Evolutionary conservation across 2,329 filamentous ascomycete genomes (phyloP), one percentile per base, ranked within the genome.

Genomic region (Neonectria coccinea): DNA sequence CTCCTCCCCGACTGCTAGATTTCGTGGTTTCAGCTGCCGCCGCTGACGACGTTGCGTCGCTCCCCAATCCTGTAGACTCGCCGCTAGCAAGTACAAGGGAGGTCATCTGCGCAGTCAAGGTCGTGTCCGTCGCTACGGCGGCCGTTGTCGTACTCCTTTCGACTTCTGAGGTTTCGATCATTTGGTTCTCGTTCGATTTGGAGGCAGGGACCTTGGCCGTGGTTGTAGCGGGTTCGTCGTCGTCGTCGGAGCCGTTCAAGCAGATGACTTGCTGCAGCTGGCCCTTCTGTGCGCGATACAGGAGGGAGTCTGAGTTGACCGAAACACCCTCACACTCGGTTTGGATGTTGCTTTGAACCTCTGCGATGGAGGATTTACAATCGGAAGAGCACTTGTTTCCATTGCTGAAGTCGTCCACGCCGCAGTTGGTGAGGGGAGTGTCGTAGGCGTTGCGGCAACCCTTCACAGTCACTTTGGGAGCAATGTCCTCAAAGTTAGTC

Each of bases 381-480:
- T 58, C 62, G 4, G 62, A 41, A 16, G 82, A 83, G 71, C 83
- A 85, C 2, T 68, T 68, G 12, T 67, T 74, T 39, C 75, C 76
- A 2, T 59, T 59, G 27, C 83, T 83, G 67, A 84, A 73, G 31
- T 73, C 82, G 59, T 59, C 29, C 4, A 68, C 36, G 4, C 56
- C 61, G 70, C 83, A 85, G 54, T 77, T 76, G n/a, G 59, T 45
- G 27, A 85, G 77, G 5, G 77, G 77, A 6, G 74, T 73, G 67
- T 81, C 80, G 73, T 85, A 85, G 36, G 79, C 81, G 41, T 78
- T 68, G 14, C 79, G 72, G 67, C 83, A 85, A 45, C 67, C 68
- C 39, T 79, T 59, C 0, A 81, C 77, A 10, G 80, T 73, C 5
- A 76, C 70, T n/a, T 76, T 65, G 11, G 78, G 73, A n/a, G 76